Percentiles rank a stretch among this genome's conserved stretches.
Conservation (phyloP, 2,329 filamentous ascomycete genomes). For the Fusarium palustre region DNA sequence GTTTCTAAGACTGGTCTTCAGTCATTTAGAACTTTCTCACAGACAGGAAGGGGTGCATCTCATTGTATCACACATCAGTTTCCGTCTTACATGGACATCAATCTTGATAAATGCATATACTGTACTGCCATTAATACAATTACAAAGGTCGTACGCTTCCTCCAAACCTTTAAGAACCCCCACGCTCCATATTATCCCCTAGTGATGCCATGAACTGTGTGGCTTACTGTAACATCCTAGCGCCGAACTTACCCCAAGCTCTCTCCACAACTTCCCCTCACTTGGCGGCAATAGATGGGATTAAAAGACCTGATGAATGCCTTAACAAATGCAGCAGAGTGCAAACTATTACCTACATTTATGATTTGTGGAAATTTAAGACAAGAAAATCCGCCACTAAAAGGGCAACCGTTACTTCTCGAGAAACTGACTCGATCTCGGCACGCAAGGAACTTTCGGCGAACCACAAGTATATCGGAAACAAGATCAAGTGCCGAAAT, state of each 20-base stretch:
- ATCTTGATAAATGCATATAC: neutral
- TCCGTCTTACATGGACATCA: neutral
- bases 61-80: neutral
- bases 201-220: constrained; percentile 2
- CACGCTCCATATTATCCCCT: constrained; percentile 1
- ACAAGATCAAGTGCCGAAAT: constrained; percentile 16
- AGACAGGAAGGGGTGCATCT: neutral
- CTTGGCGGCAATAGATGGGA: neutral
- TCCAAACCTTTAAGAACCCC: constrained; percentile 8
- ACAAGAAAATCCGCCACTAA: neutral
- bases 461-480: constrained; percentile 13
- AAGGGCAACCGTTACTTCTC: neutral
- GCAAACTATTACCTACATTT: neutral
- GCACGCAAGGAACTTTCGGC: neutral
- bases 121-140: neutral
- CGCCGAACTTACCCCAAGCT: constrained; percentile 14
- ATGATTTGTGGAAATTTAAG: neutral
- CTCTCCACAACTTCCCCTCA: constrained; percentile 30
- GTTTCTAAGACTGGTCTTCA: neutral
- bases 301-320: neutral
- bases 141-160: neutral
- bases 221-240: constrained; percentile 3
- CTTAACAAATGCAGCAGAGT: neutral
- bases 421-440: neutral
- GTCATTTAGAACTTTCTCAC: no score